These are phyloP conservation scores for Ophiocordyceps camponoti-saundersi DNA, from an alignment of 2,329 filamentous ascomycete genomes.

Conservation along the genomic window DNA sequence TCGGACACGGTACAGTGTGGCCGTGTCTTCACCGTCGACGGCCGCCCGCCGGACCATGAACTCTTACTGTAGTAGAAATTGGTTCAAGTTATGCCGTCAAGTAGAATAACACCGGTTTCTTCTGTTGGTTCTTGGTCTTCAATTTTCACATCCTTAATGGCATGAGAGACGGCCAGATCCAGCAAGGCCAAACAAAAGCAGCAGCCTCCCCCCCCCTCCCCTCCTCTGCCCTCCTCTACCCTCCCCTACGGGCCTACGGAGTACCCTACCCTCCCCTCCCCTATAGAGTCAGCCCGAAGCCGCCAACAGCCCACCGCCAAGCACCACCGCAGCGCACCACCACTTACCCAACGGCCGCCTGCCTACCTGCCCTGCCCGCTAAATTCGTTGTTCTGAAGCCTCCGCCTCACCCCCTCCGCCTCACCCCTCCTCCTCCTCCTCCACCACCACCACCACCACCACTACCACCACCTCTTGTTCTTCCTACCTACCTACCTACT, in stretches of 20 bases:
- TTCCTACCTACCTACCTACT: neutral
- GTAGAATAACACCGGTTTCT: no score
- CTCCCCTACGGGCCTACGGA: no score
- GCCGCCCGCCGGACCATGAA: neutral
- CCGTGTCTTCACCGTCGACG: neutral
- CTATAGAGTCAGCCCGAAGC: neutral
- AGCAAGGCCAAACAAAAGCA: no score
- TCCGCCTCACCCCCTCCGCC: neutral
- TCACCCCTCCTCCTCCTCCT: neutral
- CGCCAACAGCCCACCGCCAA: neutral
- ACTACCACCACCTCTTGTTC: neutral
- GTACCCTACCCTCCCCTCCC: neutral
- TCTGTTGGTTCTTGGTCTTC: no score
- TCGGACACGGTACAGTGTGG: neutral
- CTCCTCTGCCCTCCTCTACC: neutral
- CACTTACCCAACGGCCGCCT: neutral
- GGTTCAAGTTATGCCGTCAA: no score
- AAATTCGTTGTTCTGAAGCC: constrained; percentile 1
- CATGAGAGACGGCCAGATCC: no score
- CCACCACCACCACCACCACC: neutral
- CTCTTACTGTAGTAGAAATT: no score
- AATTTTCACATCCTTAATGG: no score
- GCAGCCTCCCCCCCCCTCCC: no score
- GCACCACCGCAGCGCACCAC: neutral
- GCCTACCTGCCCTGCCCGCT: neutral